These are phyloP conservation scores for Tulasnella sp. DNA, from an alignment of 768 basidiomycete genomes.

Conservation along the genomic window DNA sequence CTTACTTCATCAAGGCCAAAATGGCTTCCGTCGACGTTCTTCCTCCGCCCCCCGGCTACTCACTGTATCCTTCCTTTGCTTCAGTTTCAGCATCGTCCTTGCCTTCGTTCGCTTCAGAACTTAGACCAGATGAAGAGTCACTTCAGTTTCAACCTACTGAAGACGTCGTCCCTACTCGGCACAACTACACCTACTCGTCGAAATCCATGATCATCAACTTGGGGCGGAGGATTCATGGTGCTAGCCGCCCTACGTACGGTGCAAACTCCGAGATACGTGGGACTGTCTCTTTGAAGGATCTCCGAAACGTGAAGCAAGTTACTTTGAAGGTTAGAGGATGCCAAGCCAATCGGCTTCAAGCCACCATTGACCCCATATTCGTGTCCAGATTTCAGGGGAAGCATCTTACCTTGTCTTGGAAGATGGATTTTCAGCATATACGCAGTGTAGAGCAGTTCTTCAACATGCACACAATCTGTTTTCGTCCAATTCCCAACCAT, in stretches of 20 bases:
- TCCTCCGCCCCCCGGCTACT: neutral
- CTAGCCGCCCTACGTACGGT: neutral
- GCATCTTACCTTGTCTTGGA: conserved; percentile 3
- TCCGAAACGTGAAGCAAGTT: conserved; percentile 11
- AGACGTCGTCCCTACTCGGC: neutral
- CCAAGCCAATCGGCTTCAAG: neutral
- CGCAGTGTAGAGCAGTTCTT: neutral
- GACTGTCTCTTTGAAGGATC: neutral
- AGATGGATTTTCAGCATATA: conserved; percentile 3
- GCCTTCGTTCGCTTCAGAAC: neutral
- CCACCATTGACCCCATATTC: neutral
- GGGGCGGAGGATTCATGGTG: conserved; percentile 5
- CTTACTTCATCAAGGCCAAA: neutral
- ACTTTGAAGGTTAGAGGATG: neutral
- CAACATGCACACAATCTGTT: neutral
- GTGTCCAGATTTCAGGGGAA: conserved; percentile 10
- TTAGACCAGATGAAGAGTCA: neutral
- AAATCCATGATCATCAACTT: neutral
- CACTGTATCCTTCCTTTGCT: neutral
- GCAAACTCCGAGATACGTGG: conserved; percentile 11
- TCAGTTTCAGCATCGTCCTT: neutral
- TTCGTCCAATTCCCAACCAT: neutral
- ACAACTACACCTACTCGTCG: neutral
- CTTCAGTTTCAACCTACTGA: neutral
- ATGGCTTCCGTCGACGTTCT: neutral